Evolutionary conservation across 1,284 basidiomycete genomes (phyloP), one percentile per base, ranked within the genome.

Genomic region (Mycena citricolor): DNA sequence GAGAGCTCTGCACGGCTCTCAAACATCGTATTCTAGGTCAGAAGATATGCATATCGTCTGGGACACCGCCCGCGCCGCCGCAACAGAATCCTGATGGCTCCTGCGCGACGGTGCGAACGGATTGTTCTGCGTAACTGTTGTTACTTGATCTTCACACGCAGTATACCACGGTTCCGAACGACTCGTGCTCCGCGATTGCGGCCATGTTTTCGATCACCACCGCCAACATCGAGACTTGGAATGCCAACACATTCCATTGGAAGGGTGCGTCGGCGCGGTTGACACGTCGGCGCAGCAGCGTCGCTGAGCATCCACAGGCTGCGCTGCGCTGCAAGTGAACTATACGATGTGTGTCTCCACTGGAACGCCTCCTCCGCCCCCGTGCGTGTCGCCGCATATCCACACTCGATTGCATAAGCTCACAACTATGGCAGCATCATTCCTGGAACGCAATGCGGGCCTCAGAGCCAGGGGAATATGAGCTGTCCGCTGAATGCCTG

Each of bases 401-500:
- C n/a, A n/a, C n/a, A n/a, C n/a, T n/a, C n/a, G n/a, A n/a, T n/a
- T n/a, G n/a, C n/a, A n/a, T n/a, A n/a, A n/a, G n/a, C n/a, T n/a
- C n/a, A n/a, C n/a, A n/a, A n/a, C n/a, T n/a, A n/a, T n/a, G n/a
- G n/a, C n/a, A n/a, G n/a, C n/a, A n/a, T n/a, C n/a, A n/a, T n/a
- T n/a, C n/a, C n/a, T n/a, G n/a, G n/a, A n/a, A 17, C 14, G 6
- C 48, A 51, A 26, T 51, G 52, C 43, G 52, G 52, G 11, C 44
- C 42, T 3, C 36, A 51, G 25, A 48, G 41, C 14, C 26, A 17
- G 14, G 52, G 49, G n/a, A 51, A 54, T 31, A 35, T 29, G 11
- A 48, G 44, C 2, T 54, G 52, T 26, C 52, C 51, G 6, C 36
- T 54, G 30, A 50, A 48, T 12, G 48, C 49, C 12, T 54, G 51